phyloP scores from a whole-genome alignment of 2,329 filamentous ascomycete species.

The Aphanocladium album region DNA sequence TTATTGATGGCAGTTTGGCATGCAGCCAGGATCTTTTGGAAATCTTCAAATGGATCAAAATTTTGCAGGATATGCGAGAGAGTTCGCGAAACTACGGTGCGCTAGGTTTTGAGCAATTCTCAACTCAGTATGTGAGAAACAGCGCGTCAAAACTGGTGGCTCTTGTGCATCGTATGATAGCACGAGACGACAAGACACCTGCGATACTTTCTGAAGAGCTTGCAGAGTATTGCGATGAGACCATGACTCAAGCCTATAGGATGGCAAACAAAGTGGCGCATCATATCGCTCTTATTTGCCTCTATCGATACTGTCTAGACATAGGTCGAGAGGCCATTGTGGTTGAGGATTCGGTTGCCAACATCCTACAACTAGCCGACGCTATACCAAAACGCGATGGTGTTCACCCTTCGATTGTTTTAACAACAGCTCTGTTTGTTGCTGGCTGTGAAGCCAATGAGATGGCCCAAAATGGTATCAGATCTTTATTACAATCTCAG shows the following conservation, averaged over 20 bases:
- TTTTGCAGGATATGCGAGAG: not conserved
- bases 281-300: not conserved
- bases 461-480: not conserved
- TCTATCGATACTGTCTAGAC: not conserved
- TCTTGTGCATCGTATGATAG: constrained; percentile 2
- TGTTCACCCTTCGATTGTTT: not conserved
- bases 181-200: not conserved
- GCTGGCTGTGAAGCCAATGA: not conserved
- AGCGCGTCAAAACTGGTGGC: not conserved
- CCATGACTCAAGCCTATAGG: not conserved
- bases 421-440: not conserved
- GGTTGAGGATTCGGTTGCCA: not conserved
- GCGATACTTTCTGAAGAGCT: constrained; percentile 3
- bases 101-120: not conserved
- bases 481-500: not conserved
- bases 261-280: not conserved
- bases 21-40: not conserved
- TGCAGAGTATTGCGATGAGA: not conserved
- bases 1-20: constrained; percentile 3
- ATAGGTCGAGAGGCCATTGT: not conserved
- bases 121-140: not conserved
- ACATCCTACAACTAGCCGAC: not conserved
- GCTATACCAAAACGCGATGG: not conserved
- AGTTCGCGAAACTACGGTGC: not conserved
- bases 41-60: not conserved